Conservation (phyloP, 331 rosid genomes). For the Saraca asoca region DNA sequence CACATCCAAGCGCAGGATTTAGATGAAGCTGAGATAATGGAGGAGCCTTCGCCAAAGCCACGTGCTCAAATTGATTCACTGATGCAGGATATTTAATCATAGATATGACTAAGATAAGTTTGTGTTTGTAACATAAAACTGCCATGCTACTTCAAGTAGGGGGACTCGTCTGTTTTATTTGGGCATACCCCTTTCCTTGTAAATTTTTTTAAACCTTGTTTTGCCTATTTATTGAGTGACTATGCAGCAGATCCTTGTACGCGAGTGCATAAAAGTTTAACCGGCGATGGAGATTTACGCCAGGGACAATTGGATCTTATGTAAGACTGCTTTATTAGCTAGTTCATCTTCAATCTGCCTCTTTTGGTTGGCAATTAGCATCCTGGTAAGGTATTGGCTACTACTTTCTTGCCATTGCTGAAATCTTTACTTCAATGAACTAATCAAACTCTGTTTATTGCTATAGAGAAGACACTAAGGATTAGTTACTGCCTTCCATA, state of each 20-base stretch:
- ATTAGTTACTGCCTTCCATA: no score
- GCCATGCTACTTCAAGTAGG: slow-evolving; percentile 36
- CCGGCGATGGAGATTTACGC: slow-evolving; percentile 21
- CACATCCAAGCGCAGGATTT: slow-evolving; percentile 46
- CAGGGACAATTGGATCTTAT: slow-evolving; percentile 17
- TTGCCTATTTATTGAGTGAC: slow-evolving; percentile 13
- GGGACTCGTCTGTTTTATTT: slow-evolving; percentile 39
- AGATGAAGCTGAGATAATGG: slow-evolving; percentile 45
- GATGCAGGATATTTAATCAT: slow-evolving; percentile 41
- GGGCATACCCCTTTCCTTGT: slow-evolving; percentile 41
- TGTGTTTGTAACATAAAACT: slow-evolving; percentile 34
- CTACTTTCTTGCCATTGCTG: no score
- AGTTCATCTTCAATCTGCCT: no score
- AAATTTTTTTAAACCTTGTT: slow-evolving; percentile 28
- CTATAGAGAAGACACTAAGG: no score
- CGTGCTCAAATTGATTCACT: slow-evolving; percentile 43
- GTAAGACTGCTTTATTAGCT: slow-evolving; percentile 16
- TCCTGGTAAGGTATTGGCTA: no score
- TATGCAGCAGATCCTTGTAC: slow-evolving; percentile 31
- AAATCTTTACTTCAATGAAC: no score
- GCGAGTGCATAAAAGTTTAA: slow-evolving; percentile 19
- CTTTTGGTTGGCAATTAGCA: no score
- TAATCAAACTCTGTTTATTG: no score
- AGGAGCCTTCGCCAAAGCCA: slow-evolving; percentile 43
- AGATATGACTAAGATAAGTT: slow-evolving; percentile 29